phyloP scores from a whole-genome alignment of 2,329 filamentous ascomycete species.

The Seiridium cupressi region DNA sequence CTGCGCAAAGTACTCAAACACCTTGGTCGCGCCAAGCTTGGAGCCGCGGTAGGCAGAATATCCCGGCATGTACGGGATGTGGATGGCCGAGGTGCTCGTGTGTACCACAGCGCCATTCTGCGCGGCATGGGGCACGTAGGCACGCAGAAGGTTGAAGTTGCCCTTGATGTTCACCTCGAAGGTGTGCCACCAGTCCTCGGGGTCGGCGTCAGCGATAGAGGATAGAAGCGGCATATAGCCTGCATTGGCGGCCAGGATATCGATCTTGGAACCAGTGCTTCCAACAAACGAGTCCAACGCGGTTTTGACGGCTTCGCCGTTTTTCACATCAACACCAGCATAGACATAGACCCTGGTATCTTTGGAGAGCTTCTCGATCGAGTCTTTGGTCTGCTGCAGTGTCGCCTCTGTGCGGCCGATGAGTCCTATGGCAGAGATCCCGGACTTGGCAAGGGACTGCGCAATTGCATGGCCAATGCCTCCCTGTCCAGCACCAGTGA shows the following conservation, averaged over 20 bases:
- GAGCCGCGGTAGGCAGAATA: slow-evolving; percentile 11
- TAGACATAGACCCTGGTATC: not conserved
- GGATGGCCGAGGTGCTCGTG: slow-evolving; percentile 16
- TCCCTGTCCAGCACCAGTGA: slow-evolving; percentile 2
- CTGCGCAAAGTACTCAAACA: slow-evolving; percentile 12
- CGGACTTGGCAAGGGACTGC: slow-evolving; percentile 1
- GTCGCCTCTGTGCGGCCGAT: slow-evolving; percentile 3
- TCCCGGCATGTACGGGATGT: slow-evolving; percentile 6
- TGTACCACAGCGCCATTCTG: slow-evolving; percentile 19
- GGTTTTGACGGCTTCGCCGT: not conserved
- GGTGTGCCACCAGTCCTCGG: slow-evolving; percentile 21
- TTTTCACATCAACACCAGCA: not conserved
- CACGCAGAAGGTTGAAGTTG: slow-evolving; percentile 16
- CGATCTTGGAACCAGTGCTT: slow-evolving; percentile 12
- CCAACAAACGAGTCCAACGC: not conserved
- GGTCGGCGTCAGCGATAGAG: slow-evolving; percentile 14
- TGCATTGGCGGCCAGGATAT: slow-evolving; percentile 27
- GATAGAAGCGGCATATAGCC: slow-evolving; percentile 17
- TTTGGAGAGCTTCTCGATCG: not conserved
- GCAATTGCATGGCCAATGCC: slow-evolving; percentile 1
- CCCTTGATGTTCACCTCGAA: slow-evolving; percentile 24
- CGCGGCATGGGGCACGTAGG: slow-evolving; percentile 15
- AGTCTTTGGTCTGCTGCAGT: not conserved
- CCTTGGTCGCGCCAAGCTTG: slow-evolving; percentile 12
- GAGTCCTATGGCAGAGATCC: slow-evolving; percentile 1